These are phyloP conservation scores for Rhododendron griersonianum DNA, from an alignment of 148 eudicot species.

Conservation along the genomic window DNA sequence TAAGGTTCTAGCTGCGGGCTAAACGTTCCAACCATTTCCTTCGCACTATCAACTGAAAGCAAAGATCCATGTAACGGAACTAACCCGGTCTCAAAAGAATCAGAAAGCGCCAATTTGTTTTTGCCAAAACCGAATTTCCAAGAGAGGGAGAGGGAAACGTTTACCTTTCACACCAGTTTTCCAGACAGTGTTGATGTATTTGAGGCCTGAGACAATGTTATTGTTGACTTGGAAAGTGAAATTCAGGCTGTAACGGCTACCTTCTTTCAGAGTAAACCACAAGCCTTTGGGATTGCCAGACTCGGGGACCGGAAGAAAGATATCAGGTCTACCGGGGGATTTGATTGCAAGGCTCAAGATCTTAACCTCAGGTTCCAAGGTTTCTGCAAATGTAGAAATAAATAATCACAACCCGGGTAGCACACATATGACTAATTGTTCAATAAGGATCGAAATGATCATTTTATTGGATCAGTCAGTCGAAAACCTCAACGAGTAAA, in stretches of 20 bases:
- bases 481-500: not conserved
- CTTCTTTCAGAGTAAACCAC: slow-evolving; percentile 76
- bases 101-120: not conserved
- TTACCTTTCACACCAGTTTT: slow-evolving; percentile 66
- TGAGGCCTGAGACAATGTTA: slow-evolving; percentile 66
- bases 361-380: slow-evolving; percentile 62
- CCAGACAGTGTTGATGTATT: slow-evolving; percentile 65
- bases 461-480: not conserved
- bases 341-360: slow-evolving; percentile 49
- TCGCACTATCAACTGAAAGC: slow-evolving; percentile 47
- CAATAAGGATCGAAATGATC: not conserved
- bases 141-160: not conserved
- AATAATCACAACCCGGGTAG: not conserved
- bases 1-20: slow-evolving; percentile 66
- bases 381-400: slow-evolving; percentile 28
- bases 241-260: slow-evolving; percentile 53
- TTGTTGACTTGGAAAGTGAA: slow-evolving; percentile 55
- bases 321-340: slow-evolving; percentile 52
- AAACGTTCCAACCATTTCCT: slow-evolving; percentile 70
- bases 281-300: slow-evolving; percentile 60
- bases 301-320: slow-evolving; percentile 53
- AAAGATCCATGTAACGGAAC: not conserved
- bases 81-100: not conserved
- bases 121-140: not conserved
- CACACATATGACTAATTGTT: not conserved